Conservation (phyloP, 108 stramenopile species). For the Mayamaea pseudoterrestris region DNA sequence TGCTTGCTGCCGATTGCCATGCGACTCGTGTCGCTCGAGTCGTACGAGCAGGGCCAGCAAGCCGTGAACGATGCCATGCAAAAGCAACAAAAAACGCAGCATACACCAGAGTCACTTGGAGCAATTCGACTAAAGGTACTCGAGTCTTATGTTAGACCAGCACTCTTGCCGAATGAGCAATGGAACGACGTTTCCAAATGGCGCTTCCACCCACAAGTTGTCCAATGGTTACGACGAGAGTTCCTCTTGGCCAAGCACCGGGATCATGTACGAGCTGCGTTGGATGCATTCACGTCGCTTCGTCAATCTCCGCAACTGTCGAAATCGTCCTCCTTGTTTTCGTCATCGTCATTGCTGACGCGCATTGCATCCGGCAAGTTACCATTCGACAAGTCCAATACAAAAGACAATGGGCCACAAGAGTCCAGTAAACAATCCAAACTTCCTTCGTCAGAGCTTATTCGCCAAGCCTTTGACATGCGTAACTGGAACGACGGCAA, state of each 20-base stretch:
- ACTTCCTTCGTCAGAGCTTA: slow-evolving; percentile 30
- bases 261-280: slow-evolving; percentile 23
- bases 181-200: slow-evolving; percentile 32
- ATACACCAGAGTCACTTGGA: not conserved
- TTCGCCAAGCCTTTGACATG: slow-evolving; percentile 56
- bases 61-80: not conserved
- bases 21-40: slow-evolving; percentile 12
- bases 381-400: slow-evolving; percentile 1
- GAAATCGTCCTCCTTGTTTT: slow-evolving; percentile 12
- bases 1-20: slow-evolving; percentile 9
- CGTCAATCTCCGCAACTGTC: slow-evolving; percentile 18
- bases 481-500: slow-evolving; percentile 34
- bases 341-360: slow-evolving; percentile 2
- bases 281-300: slow-evolving; percentile 37
- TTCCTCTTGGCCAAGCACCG: slow-evolving; percentile 58
- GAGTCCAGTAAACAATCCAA: slow-evolving; percentile 1
- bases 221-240: slow-evolving; percentile 63
- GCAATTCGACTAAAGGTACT: slow-evolving; percentile 21
- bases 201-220: slow-evolving; percentile 33
- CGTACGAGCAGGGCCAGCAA: slow-evolving; percentile 4
- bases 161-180: slow-evolving; percentile 37
- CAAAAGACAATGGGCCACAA: slow-evolving; percentile 1
- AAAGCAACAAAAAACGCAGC: not conserved
- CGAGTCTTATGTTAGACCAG: slow-evolving; percentile 44
- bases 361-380: not conserved